These are phyloP conservation scores for Hypoxylon intermedium DNA, from an alignment of 495 filamentous ascomycete genomes.

Conservation along the genomic window DNA sequence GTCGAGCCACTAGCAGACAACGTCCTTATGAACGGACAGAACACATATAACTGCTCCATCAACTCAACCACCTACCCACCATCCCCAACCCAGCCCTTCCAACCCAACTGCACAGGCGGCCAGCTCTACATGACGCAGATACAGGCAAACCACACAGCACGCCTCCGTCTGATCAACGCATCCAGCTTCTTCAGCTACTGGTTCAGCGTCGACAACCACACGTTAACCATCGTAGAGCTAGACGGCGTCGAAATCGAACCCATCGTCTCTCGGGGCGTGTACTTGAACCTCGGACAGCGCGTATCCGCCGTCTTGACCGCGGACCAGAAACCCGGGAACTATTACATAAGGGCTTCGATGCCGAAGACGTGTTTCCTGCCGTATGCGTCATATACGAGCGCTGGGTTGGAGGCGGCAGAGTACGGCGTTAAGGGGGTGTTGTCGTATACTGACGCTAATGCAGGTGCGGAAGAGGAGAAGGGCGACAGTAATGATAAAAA, in stretches of 20 bases:
- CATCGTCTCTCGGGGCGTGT: slow-evolving; percentile 36
- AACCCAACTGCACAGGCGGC: slow-evolving; percentile 29
- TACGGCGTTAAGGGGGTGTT: slow-evolving; percentile 38
- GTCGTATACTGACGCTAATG: slow-evolving; percentile 24
- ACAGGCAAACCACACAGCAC: slow-evolving; percentile 7
- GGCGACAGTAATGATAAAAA: background rate
- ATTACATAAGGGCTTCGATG: slow-evolving; percentile 40
- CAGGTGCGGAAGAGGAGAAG: background rate
- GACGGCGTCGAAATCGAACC: slow-evolving; percentile 43
- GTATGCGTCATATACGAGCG: slow-evolving; percentile 37
- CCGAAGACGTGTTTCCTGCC: slow-evolving; percentile 43
- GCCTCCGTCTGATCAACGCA: slow-evolving; percentile 42
- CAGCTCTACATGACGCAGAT: slow-evolving; percentile 33
- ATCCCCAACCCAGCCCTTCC: slow-evolving; percentile 1
- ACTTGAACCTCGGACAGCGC: slow-evolving; percentile 42
- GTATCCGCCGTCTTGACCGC: slow-evolving; percentile 39
- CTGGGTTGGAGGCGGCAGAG: slow-evolving; percentile 31
- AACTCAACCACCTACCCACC: slow-evolving; percentile 35
- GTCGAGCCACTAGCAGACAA: slow-evolving; percentile 44
- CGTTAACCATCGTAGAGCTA: slow-evolving; percentile 40
- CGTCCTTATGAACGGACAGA: slow-evolving; percentile 48
- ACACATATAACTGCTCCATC: slow-evolving; percentile 45
- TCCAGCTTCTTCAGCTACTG: slow-evolving; percentile 40
- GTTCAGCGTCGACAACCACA: slow-evolving; percentile 45
- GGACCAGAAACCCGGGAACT: slow-evolving; percentile 36